Base-by-base conservation (phyloP, 768 basidiomycete genomes). In the Exsudoporus frostii region DNA sequence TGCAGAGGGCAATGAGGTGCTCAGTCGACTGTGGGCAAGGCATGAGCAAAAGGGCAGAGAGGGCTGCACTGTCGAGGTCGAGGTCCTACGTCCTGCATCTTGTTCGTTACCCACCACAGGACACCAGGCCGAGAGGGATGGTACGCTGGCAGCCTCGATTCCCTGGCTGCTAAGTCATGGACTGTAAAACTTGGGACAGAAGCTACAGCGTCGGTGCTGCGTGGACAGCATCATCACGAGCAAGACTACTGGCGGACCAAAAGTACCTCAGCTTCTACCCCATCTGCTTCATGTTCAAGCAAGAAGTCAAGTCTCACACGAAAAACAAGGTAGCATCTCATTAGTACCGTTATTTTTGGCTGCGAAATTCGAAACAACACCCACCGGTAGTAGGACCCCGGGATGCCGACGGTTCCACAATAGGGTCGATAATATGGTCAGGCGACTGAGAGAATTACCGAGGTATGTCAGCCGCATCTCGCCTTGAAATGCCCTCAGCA, bases 141-240 rank as follows among this genome's bases (percentile, higher is more conserved):
- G 92, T 13, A 92, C 90, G 5, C 74, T 94, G 15, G 57, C 75
- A 37, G 75, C 88, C 83, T 85, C 39, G 93, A 97, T 67, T 86
- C 93, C n/a, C 77, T 95, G 7, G 90, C 85, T 9, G 89, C 92
- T 17, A 96, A 95, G 70, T 75, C 85, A 6, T 96, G 93, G 92
- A 92, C 92, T 1, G 82, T 97, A 61, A 79, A 81, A 53, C 80
- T 94, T n/a, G 94, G 88, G 15, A 92, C 92, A 0, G 93, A 97
- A 66, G 92, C 93, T 17, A 92, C 94, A 1, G 80, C 89, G 36
- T 86, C 91, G 0, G 90, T 97, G 29, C 82, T 99, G 50, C 56
- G 97, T 99, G 7, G 97, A 99, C 73, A 92, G 90, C 65, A 98
- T 98, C 68, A 97, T 98, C 75, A 93, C 95, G 84, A 91, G 89